Base-by-base conservation (phyloP, 2,329 filamentous ascomycete genomes). In the Fusarium pseudoanthophilum region DNA sequence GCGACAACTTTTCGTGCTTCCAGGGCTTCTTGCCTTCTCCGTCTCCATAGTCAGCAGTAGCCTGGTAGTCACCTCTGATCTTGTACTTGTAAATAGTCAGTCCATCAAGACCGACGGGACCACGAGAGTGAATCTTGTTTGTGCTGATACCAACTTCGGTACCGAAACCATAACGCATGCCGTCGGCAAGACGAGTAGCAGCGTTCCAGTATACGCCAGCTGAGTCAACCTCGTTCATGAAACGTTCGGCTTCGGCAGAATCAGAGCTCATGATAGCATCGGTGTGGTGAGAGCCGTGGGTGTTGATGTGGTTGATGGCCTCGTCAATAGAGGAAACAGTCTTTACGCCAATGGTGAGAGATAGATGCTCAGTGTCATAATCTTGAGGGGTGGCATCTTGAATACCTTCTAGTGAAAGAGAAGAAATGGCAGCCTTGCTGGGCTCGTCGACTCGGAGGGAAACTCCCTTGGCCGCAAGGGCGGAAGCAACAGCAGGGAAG, bases 61-160 rank as follows among this genome's bases (percentile, higher is more conserved):
- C 87, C 75, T 99, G 96, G 15, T 95, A 96, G 67, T 89, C 86
- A 2, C 95, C 96, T 42, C 93, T 87, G 72, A 99, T 88, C 82
- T 96, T 90, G 86, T 98, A 99, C 86, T 98, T 98, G 85, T 99
- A 98, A 71, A 98, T 98, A 80, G 94, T 97, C 81, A 99, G 83
- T 2, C 96, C 96, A 79, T 98, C 96, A 59, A 99, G 85, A 3
- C 96, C 96, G 11, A 99, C 96, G 0, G 96, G 96, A 1, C 96
- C 96, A 57, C 96, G 87, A 3, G 94, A 93, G 81, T 99, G 96
- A 73, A 99, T 97, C 86, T 98, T 99, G 86, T 98, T 99, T 56
- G 96, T 99, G 84, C 93, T 97, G 83, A 99, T 98, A 61, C 96
- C 96, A 30, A 99, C 96, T 84, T 99, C 96, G 1, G 96, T 98